Base-by-base conservation (phyloP, 1,284 basidiomycete species). In the Afroboletus lepidellus region DNA sequence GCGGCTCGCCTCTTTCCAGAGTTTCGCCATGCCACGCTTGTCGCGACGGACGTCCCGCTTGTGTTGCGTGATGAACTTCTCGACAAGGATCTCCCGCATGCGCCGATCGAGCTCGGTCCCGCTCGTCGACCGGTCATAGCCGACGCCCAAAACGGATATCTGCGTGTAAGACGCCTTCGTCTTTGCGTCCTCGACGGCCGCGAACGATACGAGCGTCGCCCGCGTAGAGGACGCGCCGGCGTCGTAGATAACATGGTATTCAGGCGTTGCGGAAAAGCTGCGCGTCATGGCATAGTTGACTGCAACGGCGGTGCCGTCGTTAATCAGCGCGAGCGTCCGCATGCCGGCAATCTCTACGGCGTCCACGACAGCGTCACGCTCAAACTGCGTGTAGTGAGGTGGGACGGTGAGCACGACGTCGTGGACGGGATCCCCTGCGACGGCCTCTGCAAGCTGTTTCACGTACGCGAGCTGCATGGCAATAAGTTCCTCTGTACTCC, bases 241-340 rank as follows among this genome's bases (percentile, higher is more conserved):
- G 65, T 99, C 97, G 71, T 92, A 98, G 57, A 99, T 88, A 59
- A 99, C 73, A 67, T 99, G 94, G 69, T 87, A 83, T 69, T 97
- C 94, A 18, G 85, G 85, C 2, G 71, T 74, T 8, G 75, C 63
- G 1, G 86, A 74, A 77, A 99, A 99, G 0, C 82, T 81, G 33
- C 95, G 83, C 2, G 93, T 94, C 91, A 98, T 97, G 34, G 95
- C 96, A 65, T 93, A 99, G 76, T 97, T 97, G 59, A 98, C 80
- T 8, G 91, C 94, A 25, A 94, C 87, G 7, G 92, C 93, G 0
- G 92, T 89, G 38, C 95, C 95, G 66, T 99, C 97, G 60, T 94
- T 91, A 54, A 99, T 84, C 55, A 99, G 78, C 0, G 90, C 85
- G 24, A 96, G 74, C 3, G 90, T 88, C 18, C 83, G 83, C 54